These are phyloP conservation scores for Candida glucosophila DNA, from an alignment of 1,139 yeast genomes.

Conservation along the genomic window DNA sequence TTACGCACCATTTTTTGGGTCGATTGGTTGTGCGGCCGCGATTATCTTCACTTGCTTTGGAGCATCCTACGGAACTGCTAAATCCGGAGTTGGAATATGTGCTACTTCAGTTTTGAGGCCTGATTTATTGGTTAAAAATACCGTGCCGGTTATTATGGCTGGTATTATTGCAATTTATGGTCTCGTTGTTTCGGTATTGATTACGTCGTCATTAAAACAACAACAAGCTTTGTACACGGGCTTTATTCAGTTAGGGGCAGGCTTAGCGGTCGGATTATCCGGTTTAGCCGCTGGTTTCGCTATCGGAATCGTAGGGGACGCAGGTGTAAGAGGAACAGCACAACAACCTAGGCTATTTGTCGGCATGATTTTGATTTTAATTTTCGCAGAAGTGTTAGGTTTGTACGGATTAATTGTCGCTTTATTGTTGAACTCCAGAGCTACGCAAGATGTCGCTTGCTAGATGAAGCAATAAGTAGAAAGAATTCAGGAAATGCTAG, in stretches of 20 bases:
- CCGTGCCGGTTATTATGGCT: constrained; percentile 98
- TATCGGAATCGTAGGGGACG: constrained; percentile 98
- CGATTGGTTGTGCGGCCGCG: constrained; percentile 99
- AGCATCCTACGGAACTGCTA: constrained; percentile 99
- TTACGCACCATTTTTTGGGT: constrained; percentile 91
- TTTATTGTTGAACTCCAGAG: constrained; percentile 92
- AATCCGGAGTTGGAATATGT: constrained; percentile 98
- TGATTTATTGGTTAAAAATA: constrained; percentile 79
- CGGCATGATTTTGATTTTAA: constrained; percentile 86
- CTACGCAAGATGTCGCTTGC: constrained; percentile 83
- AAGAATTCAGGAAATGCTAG: background rate
- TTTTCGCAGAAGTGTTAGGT: constrained; percentile 97
- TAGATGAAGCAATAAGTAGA: constrained; percentile 18
- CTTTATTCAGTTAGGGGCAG: constrained; percentile 97
- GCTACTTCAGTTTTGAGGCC: constrained; percentile 98
- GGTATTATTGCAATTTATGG: constrained; percentile 99
- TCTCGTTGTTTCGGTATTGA: constrained; percentile 90
- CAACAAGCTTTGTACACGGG: constrained; percentile 94
- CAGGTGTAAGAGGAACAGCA: constrained; percentile 94
- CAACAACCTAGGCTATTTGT: constrained; percentile 96
- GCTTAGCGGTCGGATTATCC: constrained; percentile 94
- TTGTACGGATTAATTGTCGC: constrained; percentile 97
- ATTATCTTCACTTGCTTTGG: constrained; percentile 97
- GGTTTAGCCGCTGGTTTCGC: constrained; percentile 98
- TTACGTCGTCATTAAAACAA: constrained; percentile 84